Evolutionary conservation across 1,284 basidiomycete genomes (phyloP), one percentile per base, ranked within the genome.

Genomic region (Schizopora paradoxa): DNA sequence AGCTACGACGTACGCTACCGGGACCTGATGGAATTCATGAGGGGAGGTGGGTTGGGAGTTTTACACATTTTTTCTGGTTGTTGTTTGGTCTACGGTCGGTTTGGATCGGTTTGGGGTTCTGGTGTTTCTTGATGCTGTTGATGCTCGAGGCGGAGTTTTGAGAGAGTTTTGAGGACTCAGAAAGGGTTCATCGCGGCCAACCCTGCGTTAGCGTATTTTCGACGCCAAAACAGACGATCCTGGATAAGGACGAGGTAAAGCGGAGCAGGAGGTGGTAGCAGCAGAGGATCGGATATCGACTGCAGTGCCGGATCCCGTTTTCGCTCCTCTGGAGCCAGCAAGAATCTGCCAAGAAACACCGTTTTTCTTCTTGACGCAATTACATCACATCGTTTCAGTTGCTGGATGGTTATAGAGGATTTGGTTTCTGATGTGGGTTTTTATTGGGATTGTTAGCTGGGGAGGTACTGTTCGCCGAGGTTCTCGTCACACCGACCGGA

Each of bases 401-500:
- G 26, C 33, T 45, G 41, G 45, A 47, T 51, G 49, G 35, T 29
- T 44, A 37, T 40, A 80, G 77, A 72, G 72, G 77, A 82, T 77
- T 73, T 73, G 58, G 66, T 62, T 66, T 60, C 86, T 87, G 79
- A 86, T 84, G 77, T 80, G 80, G 79, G 77, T 75, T 85, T 82
- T 87, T 69, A 66, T 82, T 79, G 77, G 79, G 78, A 72, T 79
- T 75, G 75, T 74, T 79, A 93, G 91, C 87, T 85, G 91, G 91
- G 72, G 87, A 94, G 74, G 93, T 98, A 62, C 84, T 95, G 65
- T 98, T 98, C 79, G 90, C 95, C 74, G 95, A 99, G 79, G 92
- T 99, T 54, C 81, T 99, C 60, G 75, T 93, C 56, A 95, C 95
- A 6, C 95, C 95, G 6, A 94, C 90, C 31, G 95, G 95, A 47